Evolutionary conservation across 257 asterid species (phyloP).

Genomic region (Jacaranda mimosifolia): DNA sequence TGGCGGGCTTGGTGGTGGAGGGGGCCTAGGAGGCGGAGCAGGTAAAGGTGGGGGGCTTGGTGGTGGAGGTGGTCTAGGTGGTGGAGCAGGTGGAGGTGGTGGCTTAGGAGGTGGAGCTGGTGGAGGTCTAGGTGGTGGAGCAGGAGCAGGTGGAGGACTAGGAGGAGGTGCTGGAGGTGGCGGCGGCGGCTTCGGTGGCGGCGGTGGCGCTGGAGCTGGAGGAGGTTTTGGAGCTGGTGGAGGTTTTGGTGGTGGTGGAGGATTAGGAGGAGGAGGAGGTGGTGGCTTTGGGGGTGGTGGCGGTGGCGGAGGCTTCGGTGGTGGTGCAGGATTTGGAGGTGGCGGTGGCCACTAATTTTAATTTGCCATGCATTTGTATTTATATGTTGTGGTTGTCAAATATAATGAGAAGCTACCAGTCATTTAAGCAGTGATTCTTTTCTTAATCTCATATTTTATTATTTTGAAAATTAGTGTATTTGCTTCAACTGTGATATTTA

Average conservation of each 20-base stretch:
- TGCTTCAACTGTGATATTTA: no score
- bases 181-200: conserved; percentile 35
- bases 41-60: conserved; percentile 30
- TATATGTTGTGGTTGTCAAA: not conserved
- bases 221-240: conserved; percentile 32
- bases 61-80: conserved; percentile 42
- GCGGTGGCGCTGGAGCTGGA: conserved; percentile 35
- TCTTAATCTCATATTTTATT: no score
- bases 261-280: conserved; percentile 37
- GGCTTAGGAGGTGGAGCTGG: conserved; percentile 31
- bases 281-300: conserved; percentile 34
- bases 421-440: not conserved
- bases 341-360: conserved; percentile 38
- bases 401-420: not conserved
- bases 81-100: conserved; percentile 38
- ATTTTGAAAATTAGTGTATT: no score
- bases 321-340: conserved; percentile 37
- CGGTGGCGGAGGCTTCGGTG: conserved; percentile 35
- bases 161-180: conserved; percentile 36
- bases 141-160: not conserved
- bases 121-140: conserved; percentile 43
- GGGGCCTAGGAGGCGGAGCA: conserved; percentile 21
- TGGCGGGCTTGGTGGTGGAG: conserved; percentile 43
- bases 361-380: not conserved
- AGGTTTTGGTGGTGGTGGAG: conserved; percentile 29